Conservation (phyloP, 2,329 filamentous ascomycete species). For the Penicillium sp. region DNA sequence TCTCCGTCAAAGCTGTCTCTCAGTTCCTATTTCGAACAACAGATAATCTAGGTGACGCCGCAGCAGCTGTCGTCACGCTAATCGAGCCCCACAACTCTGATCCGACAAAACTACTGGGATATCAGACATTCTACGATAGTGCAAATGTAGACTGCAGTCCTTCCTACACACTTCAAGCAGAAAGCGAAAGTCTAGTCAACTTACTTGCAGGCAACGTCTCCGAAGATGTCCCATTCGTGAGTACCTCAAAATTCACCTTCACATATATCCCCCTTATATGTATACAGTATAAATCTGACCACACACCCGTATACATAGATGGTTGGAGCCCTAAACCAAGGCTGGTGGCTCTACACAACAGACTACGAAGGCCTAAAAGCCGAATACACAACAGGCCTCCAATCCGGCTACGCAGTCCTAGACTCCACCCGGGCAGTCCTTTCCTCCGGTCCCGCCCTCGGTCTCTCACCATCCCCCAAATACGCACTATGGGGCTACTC, state of each 20-base stretch:
- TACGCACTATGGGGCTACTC: constrained; percentile 23
- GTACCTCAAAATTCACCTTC: background rate
- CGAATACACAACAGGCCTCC: constrained; percentile 41
- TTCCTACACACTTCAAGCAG: constrained; percentile 27
- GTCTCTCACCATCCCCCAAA: constrained; percentile 7
- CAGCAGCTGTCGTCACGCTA: constrained; percentile 36
- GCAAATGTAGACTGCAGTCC: constrained; percentile 21
- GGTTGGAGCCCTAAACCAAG: constrained; percentile 37
- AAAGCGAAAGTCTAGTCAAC: constrained; percentile 16
- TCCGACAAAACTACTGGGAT: constrained; percentile 36
- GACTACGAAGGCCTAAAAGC: constrained; percentile 49
- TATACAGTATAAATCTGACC: too few species aligned
- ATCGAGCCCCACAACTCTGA: constrained; percentile 31
- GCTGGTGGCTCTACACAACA: constrained; percentile 50
- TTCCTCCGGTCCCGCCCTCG: constrained; percentile 26
- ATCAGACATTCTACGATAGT: constrained; percentile 37
- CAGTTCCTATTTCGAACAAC: constrained; percentile 23
- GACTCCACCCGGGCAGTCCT: constrained; percentile 45
- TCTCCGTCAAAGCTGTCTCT: constrained; percentile 14
- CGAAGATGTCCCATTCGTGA: background rate
- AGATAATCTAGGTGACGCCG: constrained; percentile 13
- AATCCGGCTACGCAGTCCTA: constrained; percentile 45
- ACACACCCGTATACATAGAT: constrained; percentile 16
- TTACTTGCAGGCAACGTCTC: constrained; percentile 6
- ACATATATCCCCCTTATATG: too few species aligned